These are phyloP conservation scores for Capsicum rhomboideum DNA, from an alignment of 257 asterid genomes.

Conservation along the genomic window DNA sequence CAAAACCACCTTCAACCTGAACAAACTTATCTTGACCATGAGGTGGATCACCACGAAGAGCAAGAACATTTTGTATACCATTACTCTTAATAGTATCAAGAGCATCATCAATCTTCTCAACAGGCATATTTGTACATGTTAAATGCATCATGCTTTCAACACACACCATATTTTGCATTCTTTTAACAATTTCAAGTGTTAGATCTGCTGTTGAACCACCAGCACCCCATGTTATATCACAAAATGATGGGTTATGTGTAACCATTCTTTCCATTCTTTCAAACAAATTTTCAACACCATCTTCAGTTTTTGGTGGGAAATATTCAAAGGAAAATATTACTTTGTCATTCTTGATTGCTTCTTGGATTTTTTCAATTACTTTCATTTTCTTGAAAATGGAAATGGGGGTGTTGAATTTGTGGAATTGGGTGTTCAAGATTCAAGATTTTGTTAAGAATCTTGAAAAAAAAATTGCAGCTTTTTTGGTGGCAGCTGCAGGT, in stretches of 20 bases:
- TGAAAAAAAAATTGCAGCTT: background rate
- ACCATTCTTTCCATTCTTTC: constrained; percentile 98
- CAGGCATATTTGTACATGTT: constrained; percentile 97
- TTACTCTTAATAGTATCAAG: constrained; percentile 59
- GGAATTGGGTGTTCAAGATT: background rate
- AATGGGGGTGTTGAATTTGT: background rate
- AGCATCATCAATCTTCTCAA: constrained; percentile 93
- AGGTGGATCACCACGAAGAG: constrained; percentile 97
- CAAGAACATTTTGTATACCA: constrained; percentile 92
- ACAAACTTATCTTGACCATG: constrained; percentile 99
- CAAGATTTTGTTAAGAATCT: background rate
- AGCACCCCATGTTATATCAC: constrained; percentile 99
- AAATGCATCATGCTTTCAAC: constrained; percentile 99
- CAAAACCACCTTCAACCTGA: constrained; percentile 93
- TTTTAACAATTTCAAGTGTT: constrained; percentile 87
- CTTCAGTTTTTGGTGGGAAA: constrained; percentile 98
- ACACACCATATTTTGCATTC: constrained; percentile 98
- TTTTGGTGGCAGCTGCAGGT: background rate
- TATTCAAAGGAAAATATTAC: constrained; percentile 91
- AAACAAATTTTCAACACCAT: constrained; percentile 90
- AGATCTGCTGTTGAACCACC: constrained; percentile 99
- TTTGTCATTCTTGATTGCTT: constrained; percentile 26
- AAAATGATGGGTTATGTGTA: constrained; percentile 74
- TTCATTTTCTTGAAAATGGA: constrained; percentile 35
- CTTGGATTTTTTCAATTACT: constrained; percentile 86